Conservation (phyloP, 768 basidiomycete species). For the Hydnomerulius pinastri region DNA sequence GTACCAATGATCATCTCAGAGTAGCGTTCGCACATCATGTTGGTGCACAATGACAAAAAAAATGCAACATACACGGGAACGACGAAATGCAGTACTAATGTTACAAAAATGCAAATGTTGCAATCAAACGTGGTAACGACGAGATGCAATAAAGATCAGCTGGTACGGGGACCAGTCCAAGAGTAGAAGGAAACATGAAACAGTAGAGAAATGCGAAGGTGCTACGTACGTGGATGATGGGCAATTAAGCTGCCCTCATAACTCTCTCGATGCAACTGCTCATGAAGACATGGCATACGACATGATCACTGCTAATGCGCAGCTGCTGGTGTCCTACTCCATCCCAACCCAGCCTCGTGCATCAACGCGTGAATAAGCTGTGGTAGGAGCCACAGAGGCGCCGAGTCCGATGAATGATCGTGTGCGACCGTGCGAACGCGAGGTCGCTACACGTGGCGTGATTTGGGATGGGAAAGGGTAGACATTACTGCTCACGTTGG, state of each 20-base stretch:
- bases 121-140: slow-evolving; percentile 17
- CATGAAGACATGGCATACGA: slow-evolving; percentile 9
- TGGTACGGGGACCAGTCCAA: slow-evolving; percentile 18
- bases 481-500: slow-evolving; percentile 46
- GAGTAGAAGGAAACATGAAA: slow-evolving; percentile 27
- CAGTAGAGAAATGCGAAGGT: slow-evolving; percentile 21
- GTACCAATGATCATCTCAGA: background rate
- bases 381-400: slow-evolving; percentile 71
- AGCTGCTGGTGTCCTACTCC: slow-evolving; percentile 30
- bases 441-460: slow-evolving; percentile 72
- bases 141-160: slow-evolving; percentile 13
- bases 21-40: slow-evolving; percentile 10
- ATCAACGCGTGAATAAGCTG: slow-evolving; percentile 81
- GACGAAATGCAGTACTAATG: slow-evolving; percentile 23
- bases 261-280: slow-evolving; percentile 8
- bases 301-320: slow-evolving; percentile 8
- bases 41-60: slow-evolving; percentile 1
- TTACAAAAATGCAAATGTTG: slow-evolving; percentile 34
- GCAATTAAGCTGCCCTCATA: slow-evolving; percentile 13
- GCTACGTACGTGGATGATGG: slow-evolving; percentile 19
- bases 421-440: slow-evolving; percentile 64
- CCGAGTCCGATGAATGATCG: slow-evolving; percentile 75
- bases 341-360: slow-evolving; percentile 77
- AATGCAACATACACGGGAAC: slow-evolving; percentile 9
- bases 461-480: slow-evolving; percentile 59